Evolutionary conservation across 2,329 filamentous ascomycete species (phyloP).

Genomic region (Penicillium olsonii): DNA sequence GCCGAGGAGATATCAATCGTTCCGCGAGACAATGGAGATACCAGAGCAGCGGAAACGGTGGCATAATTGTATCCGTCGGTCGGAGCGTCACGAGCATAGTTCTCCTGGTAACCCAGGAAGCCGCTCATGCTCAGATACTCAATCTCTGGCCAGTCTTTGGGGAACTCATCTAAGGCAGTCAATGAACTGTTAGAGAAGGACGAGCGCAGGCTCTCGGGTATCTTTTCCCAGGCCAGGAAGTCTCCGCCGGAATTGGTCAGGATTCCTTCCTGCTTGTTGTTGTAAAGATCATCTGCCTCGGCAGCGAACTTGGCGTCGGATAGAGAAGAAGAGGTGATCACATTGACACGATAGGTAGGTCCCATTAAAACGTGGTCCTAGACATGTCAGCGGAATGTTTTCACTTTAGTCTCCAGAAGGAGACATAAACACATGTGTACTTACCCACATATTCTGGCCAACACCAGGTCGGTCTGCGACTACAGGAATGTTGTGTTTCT

Average conservation of each 20-base stretch:
- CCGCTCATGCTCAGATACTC: no score
- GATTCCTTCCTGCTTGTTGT: not conserved
- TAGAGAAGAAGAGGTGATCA: not conserved
- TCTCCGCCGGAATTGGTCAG: not conserved
- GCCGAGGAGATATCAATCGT: not conserved
- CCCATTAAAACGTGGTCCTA: not conserved
- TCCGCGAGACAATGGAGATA: not conserved
- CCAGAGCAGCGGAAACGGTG: not conserved
- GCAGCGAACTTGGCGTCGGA: not conserved
- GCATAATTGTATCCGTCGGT: not conserved
- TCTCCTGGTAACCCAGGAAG: no score
- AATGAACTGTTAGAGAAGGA: not conserved
- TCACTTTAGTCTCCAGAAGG: no score
- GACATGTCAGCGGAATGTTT: no score
- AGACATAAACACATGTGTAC: no score
- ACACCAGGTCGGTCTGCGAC: not conserved
- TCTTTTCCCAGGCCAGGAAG: not conserved
- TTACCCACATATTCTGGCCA: not conserved
- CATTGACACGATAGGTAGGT: not conserved
- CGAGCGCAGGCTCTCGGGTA: not conserved
- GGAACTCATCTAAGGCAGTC: not conserved
- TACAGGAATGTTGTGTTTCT: not conserved
- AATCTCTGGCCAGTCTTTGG: not conserved
- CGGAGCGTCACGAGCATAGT: no score
- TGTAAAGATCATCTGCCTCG: not conserved